These are phyloP conservation scores for Physocladia obscura DNA, from an alignment of 192 early-diverging fungal genomes.

Conservation along the genomic window DNA sequence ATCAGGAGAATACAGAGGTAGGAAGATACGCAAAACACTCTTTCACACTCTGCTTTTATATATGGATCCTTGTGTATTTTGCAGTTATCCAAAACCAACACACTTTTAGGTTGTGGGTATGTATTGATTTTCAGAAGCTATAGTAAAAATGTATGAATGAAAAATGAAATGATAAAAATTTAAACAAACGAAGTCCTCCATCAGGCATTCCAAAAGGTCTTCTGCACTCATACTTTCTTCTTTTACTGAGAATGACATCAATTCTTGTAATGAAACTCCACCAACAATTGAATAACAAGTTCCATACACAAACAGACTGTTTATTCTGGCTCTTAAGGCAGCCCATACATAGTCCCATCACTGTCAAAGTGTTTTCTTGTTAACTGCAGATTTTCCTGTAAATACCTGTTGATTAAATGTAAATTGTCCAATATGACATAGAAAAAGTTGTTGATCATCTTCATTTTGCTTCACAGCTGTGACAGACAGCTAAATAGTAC, in stretches of 20 bases:
- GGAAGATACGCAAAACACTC: too few relatives aligned
- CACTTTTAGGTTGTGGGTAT: too few relatives aligned
- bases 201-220: too few relatives aligned
- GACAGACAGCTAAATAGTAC: background rate
- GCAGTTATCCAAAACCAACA: background rate
- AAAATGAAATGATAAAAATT: too few relatives aligned
- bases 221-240: background rate
- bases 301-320: background rate
- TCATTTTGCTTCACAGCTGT: background rate
- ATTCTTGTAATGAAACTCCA: background rate
- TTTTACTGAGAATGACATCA: background rate
- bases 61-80: background rate
- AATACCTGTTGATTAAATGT: background rate
- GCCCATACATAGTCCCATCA: background rate
- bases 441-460: background rate
- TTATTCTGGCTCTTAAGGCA: background rate
- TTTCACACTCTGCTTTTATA: background rate
- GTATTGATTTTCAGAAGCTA: too few relatives aligned
- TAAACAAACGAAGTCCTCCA: too few relatives aligned
- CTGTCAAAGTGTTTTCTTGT: background rate
- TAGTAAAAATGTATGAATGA: too few relatives aligned
- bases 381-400: background rate
- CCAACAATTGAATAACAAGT: background rate
- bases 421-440: background rate
- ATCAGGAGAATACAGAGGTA: too few relatives aligned